phyloP scores from a whole-genome alignment of 306 rosid species.

The Cucurbita maxima region DNA sequence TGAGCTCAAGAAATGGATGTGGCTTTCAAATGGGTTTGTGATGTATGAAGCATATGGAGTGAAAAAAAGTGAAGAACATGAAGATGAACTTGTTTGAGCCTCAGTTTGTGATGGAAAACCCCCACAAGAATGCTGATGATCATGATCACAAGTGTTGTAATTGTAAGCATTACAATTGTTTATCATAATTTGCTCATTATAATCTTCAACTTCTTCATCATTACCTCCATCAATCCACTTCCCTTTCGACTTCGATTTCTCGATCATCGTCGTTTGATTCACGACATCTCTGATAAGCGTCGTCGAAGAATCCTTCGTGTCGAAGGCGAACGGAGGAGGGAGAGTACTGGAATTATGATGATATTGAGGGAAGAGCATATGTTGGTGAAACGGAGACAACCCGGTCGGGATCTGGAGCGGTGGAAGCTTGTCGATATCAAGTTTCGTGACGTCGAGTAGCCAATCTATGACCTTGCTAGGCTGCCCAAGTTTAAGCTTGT shows the following conservation, averaged over 20 bases:
- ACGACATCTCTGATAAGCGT: not conserved
- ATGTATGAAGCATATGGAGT: constrained; percentile 31
- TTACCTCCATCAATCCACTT: constrained; percentile 30
- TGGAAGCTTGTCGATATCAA: constrained; percentile 72
- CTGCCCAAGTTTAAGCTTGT: constrained; percentile 54
- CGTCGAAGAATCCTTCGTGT: not conserved
- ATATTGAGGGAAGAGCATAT: constrained; percentile 17
- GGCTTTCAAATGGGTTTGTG: constrained; percentile 23
- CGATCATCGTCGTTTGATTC: constrained; percentile 7
- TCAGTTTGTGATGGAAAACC: constrained; percentile 24
- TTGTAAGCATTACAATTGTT: constrained; percentile 31
- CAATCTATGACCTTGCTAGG: constrained; percentile 91
- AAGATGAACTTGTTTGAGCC: constrained; percentile 18
- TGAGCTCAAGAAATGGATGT: constrained; percentile 40
- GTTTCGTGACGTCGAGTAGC: constrained; percentile 51
- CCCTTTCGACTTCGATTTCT: constrained; percentile 22
- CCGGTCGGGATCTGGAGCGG: constrained; percentile 60
- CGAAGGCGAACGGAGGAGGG: constrained; percentile 8
- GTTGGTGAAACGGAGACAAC: constrained; percentile 41
- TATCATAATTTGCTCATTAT: constrained; percentile 8
- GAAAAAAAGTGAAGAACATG: constrained; percentile 31
- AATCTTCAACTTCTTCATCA: not conserved
- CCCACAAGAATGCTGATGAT: constrained; percentile 7
- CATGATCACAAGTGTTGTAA: constrained; percentile 15
- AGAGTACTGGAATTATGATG: not conserved